Base-by-base conservation (phyloP, 2,329 filamentous ascomycete species). In the Ceratocystiopsis minuta region DNA sequence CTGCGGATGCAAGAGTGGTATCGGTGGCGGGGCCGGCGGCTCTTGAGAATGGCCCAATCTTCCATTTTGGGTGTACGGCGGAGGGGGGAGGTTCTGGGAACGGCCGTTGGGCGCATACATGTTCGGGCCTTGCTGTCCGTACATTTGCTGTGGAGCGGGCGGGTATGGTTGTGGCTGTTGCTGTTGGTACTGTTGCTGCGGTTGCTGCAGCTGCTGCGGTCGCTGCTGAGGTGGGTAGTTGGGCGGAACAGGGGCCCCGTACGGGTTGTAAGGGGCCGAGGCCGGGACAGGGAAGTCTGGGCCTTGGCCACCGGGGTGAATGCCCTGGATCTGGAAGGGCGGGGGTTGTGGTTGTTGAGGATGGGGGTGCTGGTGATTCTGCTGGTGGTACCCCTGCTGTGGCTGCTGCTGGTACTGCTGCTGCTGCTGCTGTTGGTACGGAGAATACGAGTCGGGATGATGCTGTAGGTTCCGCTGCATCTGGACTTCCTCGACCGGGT, bases 1-100 rank as follows among this genome's bases (percentile, higher is more conserved):
- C 41, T 72, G 68, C 1, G 67, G 67, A 41, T 64, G 61, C 12
- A 62, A 44, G 7, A 60, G 51, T n/a, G 55, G 57, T 3, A 58
- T 45, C 1, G 56, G 51, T 2, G 33, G 31, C 9, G 34, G 37
- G n/a, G 31, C 38, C 15, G 32, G 32, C 32, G 24, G 11, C 24
- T 28, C 24, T 28, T 28, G 24, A 2, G 24, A 10, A 28, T 10
- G 11, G 24, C 24, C 24, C 24, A 28, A 9, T 10, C 24, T 6
- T 28, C 24, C 24, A 10, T 38, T 31, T 14, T 18, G 20, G 4
- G 15, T 15, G 18, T 11, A 20, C 15, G 24, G 37, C 37, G 32
- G 32, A 28, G 24, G 24, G 24, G 24, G 24, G 24, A 28, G 24
- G 9, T 28, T 28, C 24, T 28, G 24, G 24, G 24, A 10, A 10